Conservation (phyloP, 768 basidiomycete species). For the Lactarius sanguifluus region DNA sequence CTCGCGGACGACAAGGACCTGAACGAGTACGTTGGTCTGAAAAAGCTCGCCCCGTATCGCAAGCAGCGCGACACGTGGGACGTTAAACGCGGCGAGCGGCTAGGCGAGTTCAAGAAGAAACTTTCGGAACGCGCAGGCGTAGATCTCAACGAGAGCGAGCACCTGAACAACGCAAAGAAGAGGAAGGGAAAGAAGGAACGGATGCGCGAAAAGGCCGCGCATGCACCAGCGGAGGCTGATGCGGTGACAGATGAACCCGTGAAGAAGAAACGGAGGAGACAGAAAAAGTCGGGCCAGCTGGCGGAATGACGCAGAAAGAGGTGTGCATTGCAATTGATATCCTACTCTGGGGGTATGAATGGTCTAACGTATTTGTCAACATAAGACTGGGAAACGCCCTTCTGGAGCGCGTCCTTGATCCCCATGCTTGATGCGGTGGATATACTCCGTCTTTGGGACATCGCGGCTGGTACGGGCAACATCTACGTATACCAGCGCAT, state of each 20-base stretch:
- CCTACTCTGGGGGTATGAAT: conserved; percentile 21
- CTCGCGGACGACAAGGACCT: conserved; percentile 91
- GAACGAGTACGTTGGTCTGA: conserved; percentile 87
- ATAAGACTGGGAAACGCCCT: conserved; percentile 17
- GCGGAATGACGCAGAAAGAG: not conserved
- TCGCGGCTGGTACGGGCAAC: conserved; percentile 5
- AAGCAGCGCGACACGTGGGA: conserved; percentile 63
- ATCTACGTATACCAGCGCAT: conserved; percentile 23
- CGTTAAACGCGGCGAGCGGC: conserved; percentile 55
- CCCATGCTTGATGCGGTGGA: conserved; percentile 24
- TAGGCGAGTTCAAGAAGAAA: conserved; percentile 70
- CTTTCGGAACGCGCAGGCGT: conserved; percentile 45
- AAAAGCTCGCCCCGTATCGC: conserved; percentile 90
- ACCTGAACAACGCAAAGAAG: conserved; percentile 48
- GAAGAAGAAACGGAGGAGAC: conserved; percentile 46
- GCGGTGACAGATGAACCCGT: conserved; percentile 26
- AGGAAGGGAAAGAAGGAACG: conserved; percentile 72
- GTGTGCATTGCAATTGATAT: not conserved
- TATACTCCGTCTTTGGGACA: conserved; percentile 25
- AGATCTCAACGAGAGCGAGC: conserved; percentile 23
- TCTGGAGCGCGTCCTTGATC: conserved; percentile 16
- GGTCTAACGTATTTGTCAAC: conserved; percentile 24
- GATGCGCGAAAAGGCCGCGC: conserved; percentile 46
- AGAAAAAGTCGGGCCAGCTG: conserved; percentile 37
- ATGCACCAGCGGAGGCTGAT: conserved; percentile 31